Evolutionary conservation across 306 rosid species (phyloP).

Genomic region (Gastrolobium villosum): DNA sequence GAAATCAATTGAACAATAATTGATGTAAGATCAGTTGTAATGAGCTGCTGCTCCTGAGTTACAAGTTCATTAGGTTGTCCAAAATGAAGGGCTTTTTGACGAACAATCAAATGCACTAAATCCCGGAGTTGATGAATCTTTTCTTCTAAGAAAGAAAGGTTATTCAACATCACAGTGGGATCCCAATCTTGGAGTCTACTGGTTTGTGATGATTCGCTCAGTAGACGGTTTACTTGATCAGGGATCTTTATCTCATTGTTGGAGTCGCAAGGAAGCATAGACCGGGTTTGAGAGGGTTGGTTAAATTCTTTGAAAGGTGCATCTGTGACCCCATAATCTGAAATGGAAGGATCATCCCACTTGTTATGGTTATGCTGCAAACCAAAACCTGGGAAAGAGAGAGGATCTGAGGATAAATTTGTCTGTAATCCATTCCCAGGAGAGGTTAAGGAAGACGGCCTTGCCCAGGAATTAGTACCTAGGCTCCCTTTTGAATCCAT

Average conservation of each 20-base stretch:
- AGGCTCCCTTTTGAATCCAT: conserved; percentile 67
- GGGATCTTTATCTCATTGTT: conserved; percentile 49
- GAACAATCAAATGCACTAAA: conserved; percentile 71
- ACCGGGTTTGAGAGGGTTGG: conserved; percentile 53
- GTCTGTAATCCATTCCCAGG: conserved; percentile 47
- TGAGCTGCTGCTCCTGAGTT: conserved; percentile 78
- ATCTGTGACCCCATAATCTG: conserved; percentile 60
- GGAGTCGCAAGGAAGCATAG: conserved; percentile 40
- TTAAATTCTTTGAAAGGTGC: conserved; percentile 58
- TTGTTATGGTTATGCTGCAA: conserved; percentile 54
- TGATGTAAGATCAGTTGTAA: conserved; percentile 82
- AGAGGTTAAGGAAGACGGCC: conserved; percentile 49
- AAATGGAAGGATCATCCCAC: conserved; percentile 67
- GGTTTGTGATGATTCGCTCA: conserved; percentile 47
- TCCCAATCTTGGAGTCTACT: conserved; percentile 73
- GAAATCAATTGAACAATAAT: conserved; percentile 83
- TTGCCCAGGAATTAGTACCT: conserved; percentile 61
- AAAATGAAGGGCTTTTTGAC: conserved; percentile 56
- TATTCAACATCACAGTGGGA: conserved; percentile 66
- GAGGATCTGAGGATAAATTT: conserved; percentile 48
- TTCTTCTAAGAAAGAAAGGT: conserved; percentile 73
- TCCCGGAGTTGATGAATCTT: conserved; percentile 86
- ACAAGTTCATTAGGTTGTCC: conserved; percentile 66
- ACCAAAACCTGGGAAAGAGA: conserved; percentile 54
- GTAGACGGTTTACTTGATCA: conserved; percentile 53